These are phyloP conservation scores for Alternaria viburni DNA, from an alignment of 2,329 filamentous ascomycete species.

Conservation along the genomic window DNA sequence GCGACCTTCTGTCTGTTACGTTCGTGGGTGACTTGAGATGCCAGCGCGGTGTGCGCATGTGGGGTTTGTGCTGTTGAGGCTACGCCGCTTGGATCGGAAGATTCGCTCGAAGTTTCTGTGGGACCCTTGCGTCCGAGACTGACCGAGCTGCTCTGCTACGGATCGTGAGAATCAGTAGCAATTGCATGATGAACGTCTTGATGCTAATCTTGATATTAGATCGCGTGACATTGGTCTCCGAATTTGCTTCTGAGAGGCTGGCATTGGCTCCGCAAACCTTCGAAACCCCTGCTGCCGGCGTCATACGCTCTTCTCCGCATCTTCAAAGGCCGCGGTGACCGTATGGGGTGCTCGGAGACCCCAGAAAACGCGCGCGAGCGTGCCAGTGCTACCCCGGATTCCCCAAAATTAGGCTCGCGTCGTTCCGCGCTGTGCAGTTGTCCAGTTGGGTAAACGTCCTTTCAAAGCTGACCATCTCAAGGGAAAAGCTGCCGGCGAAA, in stretches of 20 bases:
- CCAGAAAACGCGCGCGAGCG: slow-evolving; percentile 7
- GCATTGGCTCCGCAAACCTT: not conserved
- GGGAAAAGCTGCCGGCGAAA: slow-evolving; percentile 3
- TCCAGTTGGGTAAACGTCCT: slow-evolving; percentile 9
- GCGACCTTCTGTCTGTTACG: not conserved
- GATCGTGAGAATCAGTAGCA: slow-evolving; percentile 6
- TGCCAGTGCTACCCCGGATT: slow-evolving; percentile 23
- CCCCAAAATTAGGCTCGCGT: slow-evolving; percentile 27
- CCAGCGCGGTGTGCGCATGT: not conserved
- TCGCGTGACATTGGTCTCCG: not conserved
- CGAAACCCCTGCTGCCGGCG: not conserved
- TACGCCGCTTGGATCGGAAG: slow-evolving; percentile 6
- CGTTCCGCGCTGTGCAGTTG: slow-evolving; percentile 25
- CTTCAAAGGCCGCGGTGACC: slow-evolving; percentile 13
- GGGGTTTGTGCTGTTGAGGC: slow-evolving; percentile 7
- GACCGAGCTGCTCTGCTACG: slow-evolving; percentile 14
- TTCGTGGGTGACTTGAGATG: not conserved
- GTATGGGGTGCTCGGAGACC: slow-evolving; percentile 14
- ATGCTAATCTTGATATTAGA: not conserved
- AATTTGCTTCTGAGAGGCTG: not conserved
- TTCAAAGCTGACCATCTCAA: slow-evolving; percentile 9
- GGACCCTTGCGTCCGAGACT: slow-evolving; percentile 16
- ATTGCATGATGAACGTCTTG: not conserved
- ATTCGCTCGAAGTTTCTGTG: slow-evolving; percentile 25
- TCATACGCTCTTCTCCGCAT: not conserved